Evolutionary conservation across 1,139 yeast species (phyloP), one percentile per base, ranked within the genome.

Genomic region (Saccharomyces hybrid): DNA sequence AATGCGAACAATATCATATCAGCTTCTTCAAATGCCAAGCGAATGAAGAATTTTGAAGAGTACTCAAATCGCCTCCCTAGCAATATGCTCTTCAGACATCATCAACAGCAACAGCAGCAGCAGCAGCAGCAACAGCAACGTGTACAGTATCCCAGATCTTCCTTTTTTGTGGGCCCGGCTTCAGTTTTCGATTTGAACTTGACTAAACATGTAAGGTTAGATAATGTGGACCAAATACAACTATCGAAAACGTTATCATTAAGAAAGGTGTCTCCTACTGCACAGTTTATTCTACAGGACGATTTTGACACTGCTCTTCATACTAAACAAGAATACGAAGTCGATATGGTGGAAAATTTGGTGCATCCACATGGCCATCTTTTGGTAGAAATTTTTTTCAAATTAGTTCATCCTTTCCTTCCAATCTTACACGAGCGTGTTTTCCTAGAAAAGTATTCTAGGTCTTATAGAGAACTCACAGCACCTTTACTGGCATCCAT

Each of bases 331-430:
- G 86, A 86, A 50, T 77, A 79, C 59, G 87, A 82, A 59, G 84
- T 85, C 4, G 91, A 86, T 63, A 75, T 83, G 26, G 86, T 86
- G 27, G 95, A 86, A 64, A 78, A 79, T 62, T 77, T 85, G 58
- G 83, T 86, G 44, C 84, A 88, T 14, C 95, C 95, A 0, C 88
- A 85, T 70, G 95, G 95, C 0, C 86, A 82, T 61, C 78, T 81
- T 7, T 73, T 86, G 53, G 82, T 86, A 47, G 87, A 86, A 62
- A 75, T 86, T 28, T 86, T 86, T 63, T 86, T 86, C 68, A 75
- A 86, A 59, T 79, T 84, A n/a, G 79, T 86, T 25, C 95, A 86
- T 66, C 93, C 93, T 0, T 81, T 86, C 3, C 84, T 85, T 68
- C 95, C 95, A 0, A 84, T 86, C 16, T 69, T 86, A 54, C 93